phyloP scores from a whole-genome alignment of 148 eudicot genomes.

The Dianthus caryophyllus region DNA sequence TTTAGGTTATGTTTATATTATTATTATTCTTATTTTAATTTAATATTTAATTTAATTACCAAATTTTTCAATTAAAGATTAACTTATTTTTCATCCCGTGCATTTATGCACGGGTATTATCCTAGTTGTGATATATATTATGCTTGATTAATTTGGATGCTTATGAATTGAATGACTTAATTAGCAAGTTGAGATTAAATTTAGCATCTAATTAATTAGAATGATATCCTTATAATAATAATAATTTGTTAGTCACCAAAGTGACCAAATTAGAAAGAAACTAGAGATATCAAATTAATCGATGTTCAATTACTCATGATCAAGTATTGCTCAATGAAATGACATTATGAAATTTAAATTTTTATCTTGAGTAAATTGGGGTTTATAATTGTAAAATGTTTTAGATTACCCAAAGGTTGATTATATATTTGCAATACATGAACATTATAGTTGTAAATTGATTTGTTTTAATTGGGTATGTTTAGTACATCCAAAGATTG shows the following conservation, averaged over 20 bases:
- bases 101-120: too few species aligned
- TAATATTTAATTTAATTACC: too few species aligned
- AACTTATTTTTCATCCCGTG: too few species aligned
- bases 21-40: too few species aligned
- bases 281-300: background rate
- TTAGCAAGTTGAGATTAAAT: too few species aligned
- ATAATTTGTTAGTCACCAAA: constrained; percentile 6
- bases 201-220: too few species aligned
- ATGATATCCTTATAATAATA: background rate
- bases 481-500: background rate
- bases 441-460: background rate
- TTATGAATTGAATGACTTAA: too few species aligned
- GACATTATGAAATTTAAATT: too few species aligned
- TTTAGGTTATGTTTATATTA: too few species aligned
- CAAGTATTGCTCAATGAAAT: background rate
- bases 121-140: too few species aligned
- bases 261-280: background rate
- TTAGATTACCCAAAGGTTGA: background rate
- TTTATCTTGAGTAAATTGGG: background rate
- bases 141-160: too few species aligned
- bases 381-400: background rate
- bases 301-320: background rate
- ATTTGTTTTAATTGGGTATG: background rate
- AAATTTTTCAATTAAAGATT: too few species aligned
- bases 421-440: background rate